Base-by-base conservation (phyloP, 2,329 filamentous ascomycete genomes). In the Botrytis medusae region DNA sequence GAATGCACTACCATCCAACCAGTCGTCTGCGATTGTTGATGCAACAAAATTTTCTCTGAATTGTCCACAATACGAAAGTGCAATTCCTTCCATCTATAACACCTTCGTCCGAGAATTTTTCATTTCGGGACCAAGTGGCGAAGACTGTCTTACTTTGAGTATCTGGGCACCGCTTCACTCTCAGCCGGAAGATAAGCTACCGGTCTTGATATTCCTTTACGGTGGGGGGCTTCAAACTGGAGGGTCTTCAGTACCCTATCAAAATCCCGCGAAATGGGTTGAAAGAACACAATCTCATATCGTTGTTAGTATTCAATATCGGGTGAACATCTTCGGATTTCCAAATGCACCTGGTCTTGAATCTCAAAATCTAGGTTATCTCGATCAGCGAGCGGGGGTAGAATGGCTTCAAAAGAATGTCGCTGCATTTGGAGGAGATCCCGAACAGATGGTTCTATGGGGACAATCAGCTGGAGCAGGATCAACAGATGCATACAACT, bases 141-240 rank as follows among this genome's bases (percentile, higher is more conserved):
- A 80, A 67, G 79, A 80, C 71, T 81, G 79, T 44, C 74, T 81
- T 29, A 77, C 73, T 18, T 25, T 81, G 16, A 77, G 77, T 63
- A 69, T 81, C 20, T 77, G 78, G 61, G 73, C 76, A 1, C 80
- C 78, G 0, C 73, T 74, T 4, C 69, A 70, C 5, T 73, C 68
- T 25, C 54, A 62, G 8, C 44, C 60, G 7, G 73, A 71, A 86
- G 70, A 87, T 0, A 67, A 69, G 0, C 82, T 93, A 6, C 91
- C 79, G 12, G 78, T 80, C n/a, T 51, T 79, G 22, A 54, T 79
- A 22, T 80, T 75, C 75, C 76, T 81, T 57, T 74, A 64, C 2
- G 74, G 72, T 6, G 74, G 74, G 6, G 62, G 68, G 6, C 57
- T 72, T 46, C 42, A 67, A 32, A 76, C 54, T 63, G 75, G 75